phyloP scores from a whole-genome alignment of 345 rosid species.

The Toxicodendron radicans region DNA sequence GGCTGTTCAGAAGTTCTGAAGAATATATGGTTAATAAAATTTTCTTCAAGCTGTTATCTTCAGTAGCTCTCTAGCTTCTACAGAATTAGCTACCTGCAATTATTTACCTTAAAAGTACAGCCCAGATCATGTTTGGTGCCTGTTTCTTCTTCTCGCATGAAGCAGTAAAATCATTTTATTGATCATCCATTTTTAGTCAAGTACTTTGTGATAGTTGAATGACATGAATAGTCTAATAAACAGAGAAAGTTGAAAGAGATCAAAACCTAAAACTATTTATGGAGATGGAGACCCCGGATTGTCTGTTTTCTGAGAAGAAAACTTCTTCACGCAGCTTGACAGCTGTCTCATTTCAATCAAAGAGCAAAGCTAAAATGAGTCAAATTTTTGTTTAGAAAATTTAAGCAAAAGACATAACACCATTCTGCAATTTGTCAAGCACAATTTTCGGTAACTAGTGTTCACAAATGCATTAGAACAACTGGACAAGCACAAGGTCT shows the following conservation, averaged over 20 bases:
- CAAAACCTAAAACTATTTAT: not conserved
- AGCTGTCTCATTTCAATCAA: constrained; percentile 4
- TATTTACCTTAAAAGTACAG: not conserved
- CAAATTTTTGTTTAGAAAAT: not conserved
- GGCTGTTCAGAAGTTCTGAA: no score
- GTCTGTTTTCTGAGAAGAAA: constrained; percentile 15
- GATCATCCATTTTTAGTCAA: no score
- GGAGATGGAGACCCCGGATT: not conserved
- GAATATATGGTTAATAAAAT: no score
- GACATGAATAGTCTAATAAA: no score
- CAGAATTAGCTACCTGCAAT: not conserved
- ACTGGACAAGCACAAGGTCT: not conserved
- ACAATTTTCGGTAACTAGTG: no score
- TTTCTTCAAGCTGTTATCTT: not conserved
- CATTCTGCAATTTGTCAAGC: not conserved
- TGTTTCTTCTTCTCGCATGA: no score
- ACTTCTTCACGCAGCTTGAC: not conserved
- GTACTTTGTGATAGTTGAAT: no score
- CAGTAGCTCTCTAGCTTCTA: not conserved
- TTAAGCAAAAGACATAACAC: not conserved
- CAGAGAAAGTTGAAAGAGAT: no score
- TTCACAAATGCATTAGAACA: not conserved
- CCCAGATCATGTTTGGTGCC: not conserved
- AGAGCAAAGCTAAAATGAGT: not conserved
- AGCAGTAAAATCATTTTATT: no score